phyloP scores from a whole-genome alignment of 208 protist genomes.

The Leishmania arabica region DNA sequence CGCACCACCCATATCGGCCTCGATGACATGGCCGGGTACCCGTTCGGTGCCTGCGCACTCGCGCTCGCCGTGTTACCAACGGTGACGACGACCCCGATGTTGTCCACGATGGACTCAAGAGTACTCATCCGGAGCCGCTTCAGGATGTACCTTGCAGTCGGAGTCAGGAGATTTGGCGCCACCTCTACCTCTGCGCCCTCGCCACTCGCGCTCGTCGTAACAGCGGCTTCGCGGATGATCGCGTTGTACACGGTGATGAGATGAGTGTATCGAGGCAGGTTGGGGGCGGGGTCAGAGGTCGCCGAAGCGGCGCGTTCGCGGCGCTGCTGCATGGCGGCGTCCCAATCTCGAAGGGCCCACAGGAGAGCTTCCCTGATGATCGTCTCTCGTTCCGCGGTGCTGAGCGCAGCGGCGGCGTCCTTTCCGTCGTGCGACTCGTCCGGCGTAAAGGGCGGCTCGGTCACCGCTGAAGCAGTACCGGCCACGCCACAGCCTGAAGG shows the following conservation, averaged over 20 bases:
- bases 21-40: conserved; percentile 8
- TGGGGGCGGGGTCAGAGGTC: not conserved
- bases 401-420: not conserved
- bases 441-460: not conserved
- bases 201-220: not conserved
- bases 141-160: conserved; percentile 1
- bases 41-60: not conserved
- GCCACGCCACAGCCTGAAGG: not conserved
- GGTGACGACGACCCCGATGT: conserved; percentile 16
- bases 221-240: conserved; percentile 6
- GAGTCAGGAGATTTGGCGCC: not conserved
- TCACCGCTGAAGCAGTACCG: not conserved
- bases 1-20: conserved; percentile 29
- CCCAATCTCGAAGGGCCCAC: conserved; percentile 5
- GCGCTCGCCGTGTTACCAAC: not conserved
- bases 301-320: not conserved
- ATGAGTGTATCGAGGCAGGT: conserved; percentile 2
- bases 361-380: conserved; percentile 10
- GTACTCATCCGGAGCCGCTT: conserved; percentile 8
- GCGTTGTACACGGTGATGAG: conserved; percentile 6
- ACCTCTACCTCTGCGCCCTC: not conserved
- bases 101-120: conserved; percentile 18
- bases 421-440: not conserved
- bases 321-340: conserved; percentile 4
- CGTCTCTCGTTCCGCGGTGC: not conserved